Evolutionary conservation across 306 rosid species (phyloP).

Genomic region (Hippophae gyantsensis): DNA sequence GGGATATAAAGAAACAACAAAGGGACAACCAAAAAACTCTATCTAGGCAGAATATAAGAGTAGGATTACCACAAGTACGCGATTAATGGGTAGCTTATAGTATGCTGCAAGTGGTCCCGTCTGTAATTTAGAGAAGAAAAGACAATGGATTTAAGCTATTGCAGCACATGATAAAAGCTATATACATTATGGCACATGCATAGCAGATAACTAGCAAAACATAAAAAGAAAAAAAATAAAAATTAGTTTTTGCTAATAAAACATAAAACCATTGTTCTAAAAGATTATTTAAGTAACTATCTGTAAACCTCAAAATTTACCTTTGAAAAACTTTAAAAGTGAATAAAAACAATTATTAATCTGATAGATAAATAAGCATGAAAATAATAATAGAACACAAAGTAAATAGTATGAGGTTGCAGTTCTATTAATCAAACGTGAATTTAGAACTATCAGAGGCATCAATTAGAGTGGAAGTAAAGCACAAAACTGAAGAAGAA

Average conservation of each 20-base stretch:
- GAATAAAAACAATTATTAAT: too few relatives aligned
- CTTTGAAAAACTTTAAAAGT: too few relatives aligned
- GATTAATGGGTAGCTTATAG: constrained; percentile 89
- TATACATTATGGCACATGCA: constrained; percentile 1
- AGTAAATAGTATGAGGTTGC: too few relatives aligned
- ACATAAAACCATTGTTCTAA: not conserved
- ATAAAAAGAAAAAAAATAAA: not conserved
- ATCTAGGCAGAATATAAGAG: not conserved
- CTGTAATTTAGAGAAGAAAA: constrained; percentile 32
- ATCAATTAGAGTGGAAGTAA: too few relatives aligned
- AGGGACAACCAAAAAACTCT: not conserved
- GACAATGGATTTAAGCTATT: not conserved
- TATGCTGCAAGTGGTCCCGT: constrained; percentile 88
- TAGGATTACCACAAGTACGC: constrained; percentile 67
- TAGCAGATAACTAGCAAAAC: not conserved
- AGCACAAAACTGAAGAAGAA: too few relatives aligned
- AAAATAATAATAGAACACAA: too few relatives aligned
- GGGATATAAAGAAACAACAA: not conserved
- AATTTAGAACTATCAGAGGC: too few relatives aligned
- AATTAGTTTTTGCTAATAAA: not conserved
- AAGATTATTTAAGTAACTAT: too few relatives aligned
- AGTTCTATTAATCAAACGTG: too few relatives aligned
- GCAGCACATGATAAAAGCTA: constrained; percentile 11
- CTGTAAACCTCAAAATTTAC: too few relatives aligned
- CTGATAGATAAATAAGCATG: too few relatives aligned